Conservation (phyloP, 2,329 filamentous ascomycete genomes). For the Nothophaeocryptopus gaeumannii region DNA sequence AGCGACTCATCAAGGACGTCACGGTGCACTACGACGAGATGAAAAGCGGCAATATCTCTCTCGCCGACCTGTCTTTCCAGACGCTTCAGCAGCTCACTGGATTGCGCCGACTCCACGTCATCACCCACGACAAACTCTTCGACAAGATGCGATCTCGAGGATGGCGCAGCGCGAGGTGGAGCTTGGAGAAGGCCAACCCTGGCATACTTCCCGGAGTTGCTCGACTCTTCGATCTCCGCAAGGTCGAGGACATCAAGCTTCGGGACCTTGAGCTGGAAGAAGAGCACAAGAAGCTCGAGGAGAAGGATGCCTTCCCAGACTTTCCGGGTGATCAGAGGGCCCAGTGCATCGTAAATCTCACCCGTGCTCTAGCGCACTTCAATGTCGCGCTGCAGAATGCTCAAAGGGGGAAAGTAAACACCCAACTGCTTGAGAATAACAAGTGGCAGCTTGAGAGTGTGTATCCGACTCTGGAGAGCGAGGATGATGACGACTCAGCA, state of each 20-base stretch:
- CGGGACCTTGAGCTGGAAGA: constrained; percentile 14
- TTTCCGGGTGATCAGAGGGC: constrained; percentile 1
- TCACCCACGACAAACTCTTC: constrained; percentile 13
- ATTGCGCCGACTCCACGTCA: constrained; percentile 21
- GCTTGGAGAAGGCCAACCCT: constrained; percentile 18
- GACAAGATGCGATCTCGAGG: not conserved
- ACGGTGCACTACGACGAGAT: constrained; percentile 27
- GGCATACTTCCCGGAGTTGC: constrained; percentile 18
- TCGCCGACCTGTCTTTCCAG: constrained; percentile 21
- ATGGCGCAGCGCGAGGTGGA: not conserved
- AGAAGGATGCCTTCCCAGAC: constrained; percentile 13
- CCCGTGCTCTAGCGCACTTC: constrained; percentile 19
- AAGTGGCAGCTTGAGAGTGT: constrained; percentile 22
- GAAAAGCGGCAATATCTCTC: constrained; percentile 21
- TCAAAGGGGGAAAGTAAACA: constrained; percentile 23
- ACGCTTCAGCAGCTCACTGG: constrained; percentile 19
- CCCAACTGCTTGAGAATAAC: constrained; percentile 19
- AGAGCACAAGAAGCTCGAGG: constrained; percentile 3
- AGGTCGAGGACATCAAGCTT: constrained; percentile 20
- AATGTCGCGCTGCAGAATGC: constrained; percentile 23
- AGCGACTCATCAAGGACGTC: constrained; percentile 21
- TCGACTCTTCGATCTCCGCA: constrained; percentile 19
- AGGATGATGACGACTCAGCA: not conserved
- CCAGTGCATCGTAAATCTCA: constrained; percentile 12
- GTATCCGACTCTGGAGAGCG: constrained; percentile 16